Evolutionary conservation across 2,329 filamentous ascomycete genomes (phyloP).

Genomic region (Fusarium anguioides): DNA sequence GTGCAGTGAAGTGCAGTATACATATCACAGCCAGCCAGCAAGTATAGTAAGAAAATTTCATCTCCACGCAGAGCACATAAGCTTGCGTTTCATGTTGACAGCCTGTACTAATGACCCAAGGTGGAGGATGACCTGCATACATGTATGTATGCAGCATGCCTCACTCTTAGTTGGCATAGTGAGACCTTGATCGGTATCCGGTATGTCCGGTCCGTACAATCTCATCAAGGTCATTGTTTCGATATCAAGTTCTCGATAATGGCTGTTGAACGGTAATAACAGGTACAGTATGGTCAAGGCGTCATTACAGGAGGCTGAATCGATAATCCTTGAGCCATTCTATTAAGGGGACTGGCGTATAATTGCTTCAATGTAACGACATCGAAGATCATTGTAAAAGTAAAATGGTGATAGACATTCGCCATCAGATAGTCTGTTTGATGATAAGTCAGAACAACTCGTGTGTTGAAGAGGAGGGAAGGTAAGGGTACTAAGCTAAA

Average conservation of each 20-base stretch:
- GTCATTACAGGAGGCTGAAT: conserved; percentile 7
- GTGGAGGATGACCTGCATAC: conserved; percentile 19
- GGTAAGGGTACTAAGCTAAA: too few species aligned
- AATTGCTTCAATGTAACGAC: conserved; percentile 11
- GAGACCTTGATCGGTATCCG: conserved; percentile 10
- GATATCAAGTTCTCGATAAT: conserved; percentile 10
- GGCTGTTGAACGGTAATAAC: conserved; percentile 17
- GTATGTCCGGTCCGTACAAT: not conserved
- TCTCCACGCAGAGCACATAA: conserved; percentile 13
- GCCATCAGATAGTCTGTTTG: conserved; percentile 17
- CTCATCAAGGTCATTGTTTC: not conserved
- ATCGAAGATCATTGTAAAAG: conserved; percentile 24
- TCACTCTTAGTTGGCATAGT: conserved; percentile 18
- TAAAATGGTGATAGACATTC: conserved; percentile 1
- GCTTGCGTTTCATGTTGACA: conserved; percentile 29
- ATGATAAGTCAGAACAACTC: conserved; percentile 9
- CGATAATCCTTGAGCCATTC: conserved; percentile 2
- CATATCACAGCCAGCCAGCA: not conserved
- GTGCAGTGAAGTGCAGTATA: conserved; percentile 5
- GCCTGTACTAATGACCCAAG: conserved; percentile 12
- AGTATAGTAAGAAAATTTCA: conserved; percentile 1
- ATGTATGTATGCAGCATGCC: conserved; percentile 28
- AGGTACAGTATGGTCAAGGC: conserved; percentile 19
- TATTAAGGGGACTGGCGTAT: not conserved
- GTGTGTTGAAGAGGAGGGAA: not conserved